Conservation (phyloP, 768 basidiomycete genomes). For the Xerocomus potaroensis region DNA sequence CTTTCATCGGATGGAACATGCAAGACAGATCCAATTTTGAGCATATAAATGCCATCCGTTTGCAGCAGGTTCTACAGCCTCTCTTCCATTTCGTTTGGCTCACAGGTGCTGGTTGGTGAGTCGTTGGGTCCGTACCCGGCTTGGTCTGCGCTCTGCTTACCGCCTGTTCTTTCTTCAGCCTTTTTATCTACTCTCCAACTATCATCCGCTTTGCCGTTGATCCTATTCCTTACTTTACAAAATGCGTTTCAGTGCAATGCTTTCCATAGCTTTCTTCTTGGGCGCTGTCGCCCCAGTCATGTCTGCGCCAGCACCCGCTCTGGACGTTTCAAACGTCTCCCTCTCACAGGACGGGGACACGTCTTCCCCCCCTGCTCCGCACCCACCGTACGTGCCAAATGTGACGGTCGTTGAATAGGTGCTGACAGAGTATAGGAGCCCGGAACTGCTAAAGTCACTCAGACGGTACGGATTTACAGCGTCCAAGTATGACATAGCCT, state of each 20-base stretch:
- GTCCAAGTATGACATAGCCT: no score
- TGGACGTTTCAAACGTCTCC: not conserved
- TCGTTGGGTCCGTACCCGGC: not conserved
- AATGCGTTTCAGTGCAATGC: not conserved
- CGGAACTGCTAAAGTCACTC: not conserved
- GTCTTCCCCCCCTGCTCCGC: not conserved
- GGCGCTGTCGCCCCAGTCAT: not conserved
- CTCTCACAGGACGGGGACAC: not conserved
- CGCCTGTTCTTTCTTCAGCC: not conserved
- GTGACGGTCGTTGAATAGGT: not conserved
- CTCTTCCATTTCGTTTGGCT: not conserved
- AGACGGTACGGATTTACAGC: not conserved
- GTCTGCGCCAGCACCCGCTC: not conserved
- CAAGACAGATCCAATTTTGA: no score
- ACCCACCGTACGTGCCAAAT: not conserved
- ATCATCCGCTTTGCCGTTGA: not conserved
- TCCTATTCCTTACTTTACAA: not conserved
- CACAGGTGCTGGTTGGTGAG: conserved; percentile 1
- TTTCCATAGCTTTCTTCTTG: not conserved
- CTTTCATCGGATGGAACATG: no score
- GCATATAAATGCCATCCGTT: no score
- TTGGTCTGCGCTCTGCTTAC: not conserved
- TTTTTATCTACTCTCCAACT: not conserved
- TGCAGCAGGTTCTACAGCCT: not conserved
- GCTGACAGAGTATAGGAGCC: not conserved